These are phyloP conservation scores for Endogone sp. DNA, from an alignment of 192 early-diverging fungal species.

Conservation along the genomic window DNA sequence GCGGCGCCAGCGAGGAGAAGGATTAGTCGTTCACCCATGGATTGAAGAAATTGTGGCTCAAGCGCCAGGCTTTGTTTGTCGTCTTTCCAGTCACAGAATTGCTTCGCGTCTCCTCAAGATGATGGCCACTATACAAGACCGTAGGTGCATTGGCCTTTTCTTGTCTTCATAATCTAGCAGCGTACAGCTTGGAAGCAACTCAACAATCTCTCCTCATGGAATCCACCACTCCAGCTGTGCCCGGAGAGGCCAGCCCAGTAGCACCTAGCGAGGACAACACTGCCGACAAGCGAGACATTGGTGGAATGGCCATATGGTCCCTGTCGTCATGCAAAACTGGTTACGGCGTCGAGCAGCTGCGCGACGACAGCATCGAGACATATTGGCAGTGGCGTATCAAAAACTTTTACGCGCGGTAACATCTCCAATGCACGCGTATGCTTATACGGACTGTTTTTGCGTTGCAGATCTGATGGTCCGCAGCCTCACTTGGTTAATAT, in stretches of 20 bases:
- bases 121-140: too few relatives aligned
- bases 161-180: too few relatives aligned
- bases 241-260: neutral
- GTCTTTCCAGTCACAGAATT: neutral
- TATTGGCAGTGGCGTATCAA: constrained; percentile 75
- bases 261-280: neutral
- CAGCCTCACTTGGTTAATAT: constrained; percentile 76
- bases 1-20: constrained; percentile 36
- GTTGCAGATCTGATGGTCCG: constrained; percentile 61
- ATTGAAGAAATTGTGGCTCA: neutral
- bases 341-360: constrained; percentile 58
- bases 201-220: neutral
- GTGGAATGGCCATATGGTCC: constrained; percentile 56
- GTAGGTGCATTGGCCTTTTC: too few relatives aligned
- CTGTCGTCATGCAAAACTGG: constrained; percentile 63
- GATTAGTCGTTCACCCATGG: constrained; percentile 13
- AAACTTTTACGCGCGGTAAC: too few relatives aligned
- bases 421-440: neutral
- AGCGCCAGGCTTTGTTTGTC: neutral
- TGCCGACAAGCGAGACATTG: constrained; percentile 54
- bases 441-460: constrained; percentile 10
- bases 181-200: too few relatives aligned
- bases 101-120: neutral
- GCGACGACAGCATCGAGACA: constrained; percentile 62
- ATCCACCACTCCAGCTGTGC: neutral